Conservation (phyloP, 108 stramenopile species). For the Discostella stelligeroides region DNA sequence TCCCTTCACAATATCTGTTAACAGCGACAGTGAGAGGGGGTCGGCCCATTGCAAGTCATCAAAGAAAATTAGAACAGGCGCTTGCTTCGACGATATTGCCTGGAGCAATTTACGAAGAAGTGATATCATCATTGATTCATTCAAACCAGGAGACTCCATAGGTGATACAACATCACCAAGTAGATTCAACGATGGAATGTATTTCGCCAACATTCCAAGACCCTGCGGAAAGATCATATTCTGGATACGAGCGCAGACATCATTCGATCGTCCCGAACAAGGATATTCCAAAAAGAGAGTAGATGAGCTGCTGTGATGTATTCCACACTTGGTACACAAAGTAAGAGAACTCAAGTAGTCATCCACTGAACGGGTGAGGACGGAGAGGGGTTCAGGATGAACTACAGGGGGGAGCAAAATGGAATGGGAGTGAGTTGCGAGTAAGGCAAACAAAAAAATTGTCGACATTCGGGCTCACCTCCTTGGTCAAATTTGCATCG, state of each 20-base stretch:
- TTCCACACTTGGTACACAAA: conserved; percentile 1
- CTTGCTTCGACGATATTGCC: conserved; percentile 6
- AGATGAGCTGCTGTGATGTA: not conserved
- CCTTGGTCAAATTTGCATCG: conserved; percentile 37
- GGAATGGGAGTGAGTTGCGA: not conserved
- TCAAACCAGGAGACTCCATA: not conserved
- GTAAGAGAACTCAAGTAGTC: conserved; percentile 13
- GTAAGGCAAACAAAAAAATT: not conserved
- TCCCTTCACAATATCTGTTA: conserved; percentile 43
- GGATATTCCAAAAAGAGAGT: not conserved
- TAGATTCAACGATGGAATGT: conserved; percentile 20
- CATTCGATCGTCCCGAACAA: not conserved
- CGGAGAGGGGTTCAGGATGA: conserved; percentile 33
- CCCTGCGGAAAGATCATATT: conserved; percentile 10
- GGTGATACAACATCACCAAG: not conserved
- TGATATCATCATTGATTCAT: conserved; percentile 17
- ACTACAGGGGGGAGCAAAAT: not conserved
- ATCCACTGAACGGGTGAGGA: conserved; percentile 26
- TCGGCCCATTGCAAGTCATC: conserved; percentile 79
- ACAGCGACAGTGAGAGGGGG: conserved; percentile 43
- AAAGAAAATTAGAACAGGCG: conserved; percentile 45
- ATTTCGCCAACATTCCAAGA: conserved; percentile 13
- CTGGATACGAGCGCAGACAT: conserved; percentile 6
- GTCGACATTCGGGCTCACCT: not conserved
- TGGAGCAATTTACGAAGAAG: conserved; percentile 20